A percentile compares a stretch with the other conserved stretches of the same genome.
These are phyloP conservation scores for Debaryomyces castellii DNA, from an alignment of 805 yeast genomes.

Conservation along the genomic window DNA sequence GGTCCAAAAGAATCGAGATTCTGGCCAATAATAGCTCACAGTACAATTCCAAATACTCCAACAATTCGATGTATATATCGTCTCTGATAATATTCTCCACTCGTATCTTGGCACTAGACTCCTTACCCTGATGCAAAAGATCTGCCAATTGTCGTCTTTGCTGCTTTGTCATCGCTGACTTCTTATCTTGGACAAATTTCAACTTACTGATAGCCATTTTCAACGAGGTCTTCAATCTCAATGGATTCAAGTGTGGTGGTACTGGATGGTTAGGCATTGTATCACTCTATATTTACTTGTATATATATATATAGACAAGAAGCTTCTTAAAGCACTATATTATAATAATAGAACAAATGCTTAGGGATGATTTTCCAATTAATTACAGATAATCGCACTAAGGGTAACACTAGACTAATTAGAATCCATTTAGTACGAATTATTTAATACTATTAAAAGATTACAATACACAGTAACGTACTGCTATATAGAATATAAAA, in stretches of 20 bases:
- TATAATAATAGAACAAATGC: not conserved
- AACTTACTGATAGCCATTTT: slow-evolving; percentile 74
- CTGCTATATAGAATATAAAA: not conserved
- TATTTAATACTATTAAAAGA: not conserved
- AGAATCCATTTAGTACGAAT: not conserved
- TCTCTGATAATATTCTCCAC: slow-evolving; percentile 84
- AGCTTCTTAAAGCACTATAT: no score
- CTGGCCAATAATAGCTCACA: slow-evolving; percentile 81
- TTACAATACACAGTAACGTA: not conserved
- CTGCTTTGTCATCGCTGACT: slow-evolving; percentile 72
- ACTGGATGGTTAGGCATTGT: slow-evolving; percentile 9
- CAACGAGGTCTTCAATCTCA: slow-evolving; percentile 40
- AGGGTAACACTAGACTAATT: not conserved
- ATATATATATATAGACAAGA: not conserved
- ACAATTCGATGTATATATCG: slow-evolving; percentile 74
- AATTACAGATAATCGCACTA: not conserved
- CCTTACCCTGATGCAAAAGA: slow-evolving; percentile 65
- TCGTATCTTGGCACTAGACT: slow-evolving; percentile 77
- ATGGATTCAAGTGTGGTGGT: slow-evolving; percentile 31
- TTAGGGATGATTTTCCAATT: not conserved
- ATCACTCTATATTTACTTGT: not conserved
- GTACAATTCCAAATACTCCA: slow-evolving; percentile 77
- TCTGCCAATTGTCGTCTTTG: slow-evolving; percentile 72
- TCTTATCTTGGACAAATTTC: slow-evolving; percentile 70
- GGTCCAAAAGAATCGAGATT: slow-evolving; percentile 55